Base-by-base conservation (phyloP, 2,329 filamentous ascomycete species). In the Aspergillus quadrilineatus region DNA sequence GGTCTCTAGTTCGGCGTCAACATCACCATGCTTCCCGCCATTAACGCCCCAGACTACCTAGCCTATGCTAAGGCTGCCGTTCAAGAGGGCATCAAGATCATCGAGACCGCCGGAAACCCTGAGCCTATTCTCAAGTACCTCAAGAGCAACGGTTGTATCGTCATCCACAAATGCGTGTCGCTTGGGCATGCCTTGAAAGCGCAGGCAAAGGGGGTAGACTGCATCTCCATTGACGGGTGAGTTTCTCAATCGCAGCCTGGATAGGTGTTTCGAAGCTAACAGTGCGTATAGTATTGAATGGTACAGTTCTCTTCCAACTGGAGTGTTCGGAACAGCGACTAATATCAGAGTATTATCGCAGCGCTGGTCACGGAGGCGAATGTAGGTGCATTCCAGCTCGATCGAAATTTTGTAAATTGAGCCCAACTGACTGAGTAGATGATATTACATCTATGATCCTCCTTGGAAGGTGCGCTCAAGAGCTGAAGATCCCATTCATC, bases 81-180 rank as follows among this genome's bases (percentile, higher is more conserved):
- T 69, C 92, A 97, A 70, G 92, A 97, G 78, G 92, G 91, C 56
- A 82, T 97, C 76, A 85, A 83, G 61, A 87, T 97, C 60, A 92
- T 97, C 65, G 94, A 97, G 78, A 96, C 91, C 2, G 92, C 91
- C 1, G 91, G 91, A 53, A 87, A 81, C 66, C 93, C 94, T 0
- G 93, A 91, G 1, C 91, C 92, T 4, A 87, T 97, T 63, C 97
- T 97, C 74, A 81, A 84, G 70, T 85, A 90, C 79, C 82, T 97
- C 52, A 97, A 97, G 78, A 83, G 83, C 58, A 89, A 87, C 4
- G 86, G 85, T 53, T 83, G 84, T 67, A 92, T 84, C 52, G 86
- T 97, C 65, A 80, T 97, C 56, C 94, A 97, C 83, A 97, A 97
- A 79, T 97, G 93, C 80, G 97, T 93, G 8, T 94, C 91, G 5